phyloP scores from a whole-genome alignment of 345 rosid genomes.

The Alliaria petiolata region DNA sequence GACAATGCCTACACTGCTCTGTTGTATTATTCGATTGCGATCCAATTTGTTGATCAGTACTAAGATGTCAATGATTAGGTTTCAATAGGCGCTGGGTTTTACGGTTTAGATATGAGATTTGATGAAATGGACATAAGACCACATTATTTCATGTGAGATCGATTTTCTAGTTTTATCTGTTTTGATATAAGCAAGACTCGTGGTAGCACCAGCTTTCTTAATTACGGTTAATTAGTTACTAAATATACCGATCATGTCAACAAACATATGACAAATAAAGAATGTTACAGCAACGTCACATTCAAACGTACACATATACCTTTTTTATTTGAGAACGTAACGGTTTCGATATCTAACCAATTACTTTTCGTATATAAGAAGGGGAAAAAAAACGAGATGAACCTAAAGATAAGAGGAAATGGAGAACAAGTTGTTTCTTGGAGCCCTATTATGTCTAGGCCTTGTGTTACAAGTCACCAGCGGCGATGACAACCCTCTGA shows the following conservation, averaged over 20 bases:
- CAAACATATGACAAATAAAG: conserved; percentile 17
- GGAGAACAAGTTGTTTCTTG: conserved; percentile 1
- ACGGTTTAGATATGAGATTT: not conserved
- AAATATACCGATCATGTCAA: conserved; percentile 1
- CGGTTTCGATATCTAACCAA: not conserved
- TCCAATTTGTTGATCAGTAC: not conserved
- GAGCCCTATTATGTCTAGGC: conserved; percentile 12
- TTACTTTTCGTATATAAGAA: not conserved
- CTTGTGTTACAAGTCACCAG: conserved; percentile 17
- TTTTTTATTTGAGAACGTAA: not conserved
- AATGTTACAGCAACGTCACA: conserved; percentile 6
- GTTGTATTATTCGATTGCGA: not conserved
- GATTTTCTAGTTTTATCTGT: too few relatives aligned
- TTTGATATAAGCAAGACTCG: too few relatives aligned
- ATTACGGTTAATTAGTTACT: conserved; percentile 4
- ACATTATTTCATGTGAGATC: not conserved
- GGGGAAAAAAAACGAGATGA: not conserved
- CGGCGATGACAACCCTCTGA: conserved; percentile 16
- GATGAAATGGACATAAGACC: not conserved
- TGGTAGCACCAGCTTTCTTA: not conserved
- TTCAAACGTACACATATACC: too few relatives aligned
- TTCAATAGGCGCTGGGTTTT: not conserved
- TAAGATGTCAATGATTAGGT: not conserved
- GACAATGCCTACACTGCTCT: not conserved
- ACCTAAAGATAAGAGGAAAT: not conserved